Evolutionary conservation across 139 green algal species (phyloP), one percentile per base, ranked within the genome.

Genomic region (Micractinium sp.): DNA sequence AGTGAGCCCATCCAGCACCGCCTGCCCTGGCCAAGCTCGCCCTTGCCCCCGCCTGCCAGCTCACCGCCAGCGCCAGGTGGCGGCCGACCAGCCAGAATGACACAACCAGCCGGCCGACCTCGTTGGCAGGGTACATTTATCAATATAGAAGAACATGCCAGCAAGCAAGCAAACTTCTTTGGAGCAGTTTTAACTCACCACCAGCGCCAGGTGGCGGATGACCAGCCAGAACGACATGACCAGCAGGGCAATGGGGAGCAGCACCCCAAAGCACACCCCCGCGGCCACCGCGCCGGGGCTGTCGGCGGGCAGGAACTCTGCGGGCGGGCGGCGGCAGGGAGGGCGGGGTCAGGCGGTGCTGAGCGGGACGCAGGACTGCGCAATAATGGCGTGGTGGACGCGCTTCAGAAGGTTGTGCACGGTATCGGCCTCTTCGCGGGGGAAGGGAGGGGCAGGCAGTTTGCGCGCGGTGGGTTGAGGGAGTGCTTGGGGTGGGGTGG

Each of bases 31-130:
- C n/a, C n/a, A n/a, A n/a, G n/a, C n/a, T n/a, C n/a, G n/a, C n/a
- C n/a, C n/a, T n/a, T n/a, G n/a, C n/a, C n/a, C n/a, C n/a, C n/a
- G n/a, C n/a, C n/a, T n/a, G n/a, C n/a, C n/a, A n/a, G 33, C 82
- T 86, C 61, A 86, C 81, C 81, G 53, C 81, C 81, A 87, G 33
- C 53, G 82, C 79, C 18, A 87, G 66, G 82, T 79, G 81, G 60
- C 76, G 76, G 33, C 60, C 20, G 3, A 86, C 81, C 60, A 86
- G 60, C 47, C 39, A 87, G 63, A 87, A 66, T 2, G 82, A 66
- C 36, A 80, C 15, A 3, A 23, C 36, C 36, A 87, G 31, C 63
- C 79, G 82, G 35, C 18, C 82, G 9, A 61, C n/a, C n/a, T n/a
- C n/a, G n/a, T n/a, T n/a, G n/a, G n/a, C n/a, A n/a, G n/a, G n/a